Conservation (phyloP, 768 basidiomycete species). For the Dendrothele bispora region DNA sequence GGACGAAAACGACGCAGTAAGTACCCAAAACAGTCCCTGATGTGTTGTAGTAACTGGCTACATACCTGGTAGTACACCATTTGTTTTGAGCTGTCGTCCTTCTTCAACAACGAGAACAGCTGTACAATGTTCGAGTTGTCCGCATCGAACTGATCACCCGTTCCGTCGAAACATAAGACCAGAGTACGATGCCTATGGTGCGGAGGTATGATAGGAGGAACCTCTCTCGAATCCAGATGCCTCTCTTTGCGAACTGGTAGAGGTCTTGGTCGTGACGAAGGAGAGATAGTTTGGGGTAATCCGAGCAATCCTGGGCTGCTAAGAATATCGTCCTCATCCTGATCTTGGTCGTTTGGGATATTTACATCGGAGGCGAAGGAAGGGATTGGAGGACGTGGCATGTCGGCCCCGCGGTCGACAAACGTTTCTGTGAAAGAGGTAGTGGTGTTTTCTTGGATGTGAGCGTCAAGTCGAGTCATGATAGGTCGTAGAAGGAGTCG, state of each 20-base stretch:
- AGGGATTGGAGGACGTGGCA: too few relatives aligned
- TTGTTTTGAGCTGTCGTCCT: conserved; percentile 50
- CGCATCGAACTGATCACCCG: conserved; percentile 49
- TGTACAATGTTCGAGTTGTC: conserved; percentile 59
- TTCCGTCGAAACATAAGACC: conserved; percentile 59
- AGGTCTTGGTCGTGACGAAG: background rate
- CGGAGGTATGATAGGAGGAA: background rate
- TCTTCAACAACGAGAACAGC: conserved; percentile 50
- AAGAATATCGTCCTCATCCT: too few relatives aligned
- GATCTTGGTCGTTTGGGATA: too few relatives aligned
- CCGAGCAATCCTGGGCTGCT: too few relatives aligned
- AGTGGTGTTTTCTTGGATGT: too few relatives aligned
- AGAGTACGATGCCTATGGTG: conserved; percentile 35
- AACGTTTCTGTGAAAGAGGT: too few relatives aligned
- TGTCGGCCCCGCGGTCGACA: too few relatives aligned
- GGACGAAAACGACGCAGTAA: too few relatives aligned
- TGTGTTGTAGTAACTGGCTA: background rate
- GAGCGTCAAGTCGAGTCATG: too few relatives aligned
- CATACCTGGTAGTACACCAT: conserved; percentile 58
- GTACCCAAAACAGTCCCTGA: conserved; percentile 10
- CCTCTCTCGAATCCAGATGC: background rate
- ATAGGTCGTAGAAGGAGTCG: too few relatives aligned
- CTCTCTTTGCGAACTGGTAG: background rate
- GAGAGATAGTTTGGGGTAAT: background rate
- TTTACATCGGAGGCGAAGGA: too few relatives aligned